A percentile compares a stretch with the other conserved stretches of the same genome.
phyloP scores from a whole-genome alignment of 2,329 filamentous ascomycete genomes.

The Beauveria asiatica region DNA sequence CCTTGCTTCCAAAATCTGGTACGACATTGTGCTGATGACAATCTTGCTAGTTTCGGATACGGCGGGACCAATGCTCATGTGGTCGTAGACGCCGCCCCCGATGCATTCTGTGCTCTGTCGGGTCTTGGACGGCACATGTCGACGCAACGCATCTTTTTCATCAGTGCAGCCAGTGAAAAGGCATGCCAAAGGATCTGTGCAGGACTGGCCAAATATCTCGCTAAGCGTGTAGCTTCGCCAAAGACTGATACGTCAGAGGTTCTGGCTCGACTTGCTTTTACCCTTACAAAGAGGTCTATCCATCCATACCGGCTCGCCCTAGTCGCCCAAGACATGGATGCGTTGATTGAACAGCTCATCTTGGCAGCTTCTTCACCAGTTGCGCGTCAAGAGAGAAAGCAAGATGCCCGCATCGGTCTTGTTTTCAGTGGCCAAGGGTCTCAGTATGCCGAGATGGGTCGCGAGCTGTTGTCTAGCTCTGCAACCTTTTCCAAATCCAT shows the following conservation, averaged over 20 bases:
- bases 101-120: background rate
- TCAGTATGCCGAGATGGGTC: conserved; percentile 23
- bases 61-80: conserved; percentile 6
- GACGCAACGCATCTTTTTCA: conserved; percentile 13
- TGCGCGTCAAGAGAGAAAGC: conserved; percentile 6
- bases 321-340: conserved; percentile 14
- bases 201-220: conserved; percentile 13
- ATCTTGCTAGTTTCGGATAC: background rate
- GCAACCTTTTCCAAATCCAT: conserved; percentile 23
- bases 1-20: background rate
- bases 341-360: conserved; percentile 11
- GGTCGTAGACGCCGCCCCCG: background rate
- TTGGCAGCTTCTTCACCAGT: conserved; percentile 8
- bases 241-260: background rate
- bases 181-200: conserved; percentile 13
- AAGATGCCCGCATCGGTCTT: conserved; percentile 13
- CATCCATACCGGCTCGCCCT: conserved; percentile 12
- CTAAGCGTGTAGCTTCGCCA: background rate
- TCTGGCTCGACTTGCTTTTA: conserved; percentile 14
- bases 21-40: background rate
- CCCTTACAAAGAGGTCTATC: conserved; percentile 4
- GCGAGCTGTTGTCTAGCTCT: conserved; percentile 19
- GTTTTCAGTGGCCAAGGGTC: conserved; percentile 26
- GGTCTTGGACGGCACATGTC: background rate
- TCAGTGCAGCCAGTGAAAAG: conserved; percentile 16